Percentiles rank a stretch among this genome's conserved stretches.
Evolutionary conservation across 2,329 filamentous ascomycete genomes (phyloP).

Genomic region (Sporothrix humicola): DNA sequence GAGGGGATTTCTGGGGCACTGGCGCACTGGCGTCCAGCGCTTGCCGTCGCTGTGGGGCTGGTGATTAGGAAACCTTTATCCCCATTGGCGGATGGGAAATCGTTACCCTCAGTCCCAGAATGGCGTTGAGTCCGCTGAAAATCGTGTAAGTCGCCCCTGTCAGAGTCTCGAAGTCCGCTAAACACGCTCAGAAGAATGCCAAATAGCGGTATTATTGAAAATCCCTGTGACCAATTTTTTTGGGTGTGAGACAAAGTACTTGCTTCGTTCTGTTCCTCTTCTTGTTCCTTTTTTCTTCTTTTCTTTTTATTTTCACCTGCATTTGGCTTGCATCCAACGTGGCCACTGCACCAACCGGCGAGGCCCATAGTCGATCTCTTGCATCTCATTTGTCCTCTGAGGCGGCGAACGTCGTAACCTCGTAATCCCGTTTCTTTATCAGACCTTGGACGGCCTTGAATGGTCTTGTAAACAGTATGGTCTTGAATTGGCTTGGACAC

Average conservation of each 20-base stretch:
- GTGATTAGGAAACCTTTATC: slow-evolving; percentile 30
- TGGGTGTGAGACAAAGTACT: not conserved
- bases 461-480: not conserved
- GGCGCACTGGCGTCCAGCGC: not conserved
- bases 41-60: not conserved
- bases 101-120: slow-evolving; percentile 15
- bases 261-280: no score
- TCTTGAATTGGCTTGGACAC: not conserved
- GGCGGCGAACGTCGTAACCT: slow-evolving; percentile 1
- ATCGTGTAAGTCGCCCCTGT: no score
- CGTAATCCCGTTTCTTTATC: not conserved
- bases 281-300: not conserved
- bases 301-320: not conserved
- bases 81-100: slow-evolving; percentile 29
- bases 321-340: not conserved
- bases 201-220: slow-evolving; percentile 11
- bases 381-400: slow-evolving; percentile 1
- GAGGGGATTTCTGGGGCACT: not conserved
- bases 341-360: not conserved
- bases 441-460: not conserved
- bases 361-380: not conserved
- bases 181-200: not conserved
- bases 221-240: slow-evolving; percentile 16
- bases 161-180: no score
- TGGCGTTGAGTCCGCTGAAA: no score